Base-by-base conservation (phyloP, 2,329 filamentous ascomycete genomes). In the Graphilbum fragrans region DNA sequence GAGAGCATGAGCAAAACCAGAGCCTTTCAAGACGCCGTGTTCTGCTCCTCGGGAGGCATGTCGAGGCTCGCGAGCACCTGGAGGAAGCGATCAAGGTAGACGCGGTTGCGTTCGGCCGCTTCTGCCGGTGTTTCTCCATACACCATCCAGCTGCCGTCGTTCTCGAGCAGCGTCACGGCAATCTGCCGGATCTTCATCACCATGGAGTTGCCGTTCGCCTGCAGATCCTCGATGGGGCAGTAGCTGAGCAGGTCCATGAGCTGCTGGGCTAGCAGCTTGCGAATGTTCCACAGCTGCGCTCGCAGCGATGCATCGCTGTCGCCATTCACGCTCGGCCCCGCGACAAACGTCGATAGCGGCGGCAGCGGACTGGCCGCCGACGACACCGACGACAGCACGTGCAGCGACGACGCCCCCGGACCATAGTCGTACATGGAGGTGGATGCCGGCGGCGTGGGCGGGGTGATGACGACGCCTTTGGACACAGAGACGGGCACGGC, bases 101-200 rank as follows among this genome's bases (percentile, higher is more conserved):
- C 19, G 5, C 38, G 40, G 37, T 36, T 47, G 29, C 38, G 34
- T 25, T 35, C 39, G 20, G 35, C 37, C 2, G 32, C 37, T 3
- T 45, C 41, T 5, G 7, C 8, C 29, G 29, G 29, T 10, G 5
- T 31, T 16, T 31, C 29, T 16, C 29, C 29, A 16, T 31, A 31
- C 6, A 16, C 29, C 4, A 31, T 31, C 29, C 29, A 31, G 29
- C 29, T 16, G 17, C 41, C 41, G 20, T 31, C 41, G 19, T 38
- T 41, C 37, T 51, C 47, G 12, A 53, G 39, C 9, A 54, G 43
- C 12, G 50, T 51, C 9, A 45, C 45, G 5, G 50, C 52, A 29
- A 54, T 54, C 36, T 54, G 50, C 14, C 50, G 48, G 25, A 54
- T 52, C 39, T 54, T 54, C 14, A 47, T 39, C 41, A 49, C 47